These are phyloP conservation scores for Metschnikowia orientalis DNA, from an alignment of 805 yeast species.

Conservation along the genomic window DNA sequence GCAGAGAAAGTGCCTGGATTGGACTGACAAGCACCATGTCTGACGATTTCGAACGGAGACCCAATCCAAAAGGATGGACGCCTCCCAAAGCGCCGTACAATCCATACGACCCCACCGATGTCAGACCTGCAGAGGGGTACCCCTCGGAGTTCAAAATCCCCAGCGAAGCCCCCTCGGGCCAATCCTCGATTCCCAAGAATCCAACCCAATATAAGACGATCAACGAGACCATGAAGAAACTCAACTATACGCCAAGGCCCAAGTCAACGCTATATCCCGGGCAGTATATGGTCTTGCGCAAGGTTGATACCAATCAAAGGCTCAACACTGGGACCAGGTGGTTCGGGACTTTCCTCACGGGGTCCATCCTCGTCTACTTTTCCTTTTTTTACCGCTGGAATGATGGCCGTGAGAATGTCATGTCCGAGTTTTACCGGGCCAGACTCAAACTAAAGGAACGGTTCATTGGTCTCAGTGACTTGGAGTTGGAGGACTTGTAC, in stretches of 20 bases:
- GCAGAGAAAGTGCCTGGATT: too few relatives aligned
- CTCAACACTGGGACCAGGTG: constrained; percentile 59
- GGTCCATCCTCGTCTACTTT: constrained; percentile 50
- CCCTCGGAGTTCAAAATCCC: constrained; percentile 78
- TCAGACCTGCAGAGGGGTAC: constrained; percentile 77
- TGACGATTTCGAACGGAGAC: constrained; percentile 50
- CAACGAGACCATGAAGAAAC: constrained; percentile 66
- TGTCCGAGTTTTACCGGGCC: constrained; percentile 61
- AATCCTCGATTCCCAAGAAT: constrained; percentile 56
- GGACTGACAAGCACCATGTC: too few relatives aligned
- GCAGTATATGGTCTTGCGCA: constrained; percentile 64
- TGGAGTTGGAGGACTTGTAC: constrained; percentile 61
- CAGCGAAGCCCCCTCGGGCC: constrained; percentile 50
- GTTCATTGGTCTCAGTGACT: constrained; percentile 52
- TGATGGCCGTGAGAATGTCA: constrained; percentile 73
- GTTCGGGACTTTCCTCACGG: constrained; percentile 49
- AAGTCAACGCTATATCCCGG: constrained; percentile 71
- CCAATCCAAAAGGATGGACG: constrained; percentile 76
- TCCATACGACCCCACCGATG: constrained; percentile 75
- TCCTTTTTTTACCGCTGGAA: constrained; percentile 81
- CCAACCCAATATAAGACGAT: constrained; percentile 65
- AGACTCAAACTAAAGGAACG: constrained; percentile 54
- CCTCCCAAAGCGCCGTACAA: constrained; percentile 82
- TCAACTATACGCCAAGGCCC: constrained; percentile 78
- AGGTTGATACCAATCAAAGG: constrained; percentile 48